A percentile compares a stretch with the other conserved stretches of the same genome.
Conservation (phyloP, 2,329 filamentous ascomycete species). For the Coniochaeta sp. region DNA sequence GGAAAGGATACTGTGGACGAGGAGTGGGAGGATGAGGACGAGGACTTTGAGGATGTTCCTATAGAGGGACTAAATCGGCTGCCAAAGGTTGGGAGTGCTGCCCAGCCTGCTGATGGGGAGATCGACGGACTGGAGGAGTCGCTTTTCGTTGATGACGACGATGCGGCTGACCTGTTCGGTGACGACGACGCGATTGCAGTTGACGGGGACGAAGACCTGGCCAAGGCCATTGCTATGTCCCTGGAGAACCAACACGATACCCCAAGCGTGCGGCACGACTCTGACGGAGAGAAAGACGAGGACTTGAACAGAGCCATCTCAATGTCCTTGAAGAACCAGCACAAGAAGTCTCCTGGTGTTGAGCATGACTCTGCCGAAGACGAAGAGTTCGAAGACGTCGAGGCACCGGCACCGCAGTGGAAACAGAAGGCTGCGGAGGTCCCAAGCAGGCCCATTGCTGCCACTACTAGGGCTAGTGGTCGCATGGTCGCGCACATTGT, state of each 20-base stretch:
- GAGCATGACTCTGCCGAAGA: conserved; percentile 20
- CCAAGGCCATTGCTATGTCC: conserved; percentile 78
- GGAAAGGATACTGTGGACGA: conserved; percentile 51
- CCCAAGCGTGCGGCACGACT: background rate
- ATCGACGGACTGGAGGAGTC: conserved; percentile 42
- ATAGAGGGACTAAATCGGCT: conserved; percentile 84
- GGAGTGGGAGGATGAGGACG: conserved; percentile 62
- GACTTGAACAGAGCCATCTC: conserved; percentile 78
- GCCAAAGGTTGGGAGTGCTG: conserved; percentile 46
- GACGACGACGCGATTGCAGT: conserved; percentile 21
- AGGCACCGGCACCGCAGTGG: conserved; percentile 43
- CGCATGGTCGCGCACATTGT: conserved; percentile 66
- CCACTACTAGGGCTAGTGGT: conserved; percentile 32
- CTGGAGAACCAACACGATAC: conserved; percentile 53
- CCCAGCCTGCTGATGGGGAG: conserved; percentile 15
- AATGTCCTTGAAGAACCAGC: conserved; percentile 68
- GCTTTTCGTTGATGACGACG: conserved; percentile 44
- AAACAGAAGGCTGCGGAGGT: conserved; percentile 45
- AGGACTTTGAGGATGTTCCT: conserved; percentile 86
- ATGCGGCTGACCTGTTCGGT: conserved; percentile 25
- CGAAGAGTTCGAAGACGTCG: conserved; percentile 39
- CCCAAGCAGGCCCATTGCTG: conserved; percentile 42
- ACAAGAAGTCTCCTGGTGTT: conserved; percentile 18
- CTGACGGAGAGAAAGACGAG: conserved; percentile 33
- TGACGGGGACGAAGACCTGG: conserved; percentile 56